Conservation (phyloP, 345 rosid species). For the Litchi chinensis region DNA sequence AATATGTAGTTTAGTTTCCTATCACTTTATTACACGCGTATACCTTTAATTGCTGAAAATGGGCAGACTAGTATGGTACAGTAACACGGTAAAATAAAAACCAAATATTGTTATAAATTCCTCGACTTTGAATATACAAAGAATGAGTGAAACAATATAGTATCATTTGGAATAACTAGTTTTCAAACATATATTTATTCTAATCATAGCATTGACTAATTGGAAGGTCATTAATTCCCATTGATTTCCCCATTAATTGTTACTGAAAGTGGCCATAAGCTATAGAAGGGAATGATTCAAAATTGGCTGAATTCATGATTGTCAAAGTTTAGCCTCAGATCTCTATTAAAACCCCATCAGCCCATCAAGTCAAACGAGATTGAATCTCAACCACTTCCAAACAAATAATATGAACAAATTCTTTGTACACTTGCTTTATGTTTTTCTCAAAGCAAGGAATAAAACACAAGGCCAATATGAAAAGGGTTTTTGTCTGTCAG, state of each 20-base stretch:
- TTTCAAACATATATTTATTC: too few relatives aligned
- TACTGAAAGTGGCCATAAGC: not conserved
- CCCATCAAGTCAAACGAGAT: slow-evolving; percentile 1
- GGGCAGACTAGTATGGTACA: not conserved
- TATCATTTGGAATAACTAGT: not conserved
- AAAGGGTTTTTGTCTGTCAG: not conserved
- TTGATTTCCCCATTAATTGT: not conserved
- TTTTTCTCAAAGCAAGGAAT: slow-evolving; percentile 6
- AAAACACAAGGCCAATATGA: slow-evolving; percentile 4
- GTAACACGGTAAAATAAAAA: not conserved
- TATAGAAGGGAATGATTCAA: not conserved
- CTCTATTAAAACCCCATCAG: not conserved
- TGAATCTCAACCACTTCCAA: slow-evolving; percentile 1
- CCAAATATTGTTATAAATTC: too few relatives aligned
- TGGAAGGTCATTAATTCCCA: not conserved
- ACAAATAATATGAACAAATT: not conserved
- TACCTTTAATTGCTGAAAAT: not conserved
- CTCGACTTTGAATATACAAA: too few relatives aligned
- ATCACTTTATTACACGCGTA: not conserved
- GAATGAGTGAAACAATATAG: not conserved
- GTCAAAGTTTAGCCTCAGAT: slow-evolving; percentile 6
- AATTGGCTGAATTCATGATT: slow-evolving; percentile 8
- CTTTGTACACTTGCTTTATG: not conserved
- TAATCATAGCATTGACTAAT: not conserved
- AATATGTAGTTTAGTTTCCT: not conserved